These are phyloP conservation scores for Gossypium arboreum DNA, from an alignment of 345 rosid species.

Conservation along the genomic window DNA sequence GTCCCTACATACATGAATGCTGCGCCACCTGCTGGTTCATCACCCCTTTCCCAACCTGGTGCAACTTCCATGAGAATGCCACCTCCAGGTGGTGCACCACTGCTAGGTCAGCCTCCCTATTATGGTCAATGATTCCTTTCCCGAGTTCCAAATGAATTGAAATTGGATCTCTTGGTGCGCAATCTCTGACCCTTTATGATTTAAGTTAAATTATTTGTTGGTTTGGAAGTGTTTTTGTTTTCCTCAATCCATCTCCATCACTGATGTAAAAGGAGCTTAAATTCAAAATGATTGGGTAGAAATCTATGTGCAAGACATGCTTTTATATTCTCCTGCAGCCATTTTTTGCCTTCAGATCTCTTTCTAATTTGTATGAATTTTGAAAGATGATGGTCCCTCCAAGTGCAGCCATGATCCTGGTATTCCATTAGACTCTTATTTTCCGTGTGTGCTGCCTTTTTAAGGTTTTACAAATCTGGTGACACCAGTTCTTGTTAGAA, in stretches of 20 bases:
- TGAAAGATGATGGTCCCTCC: too few relatives aligned
- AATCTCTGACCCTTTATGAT: background rate
- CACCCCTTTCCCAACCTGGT: slow-evolving; percentile 32
- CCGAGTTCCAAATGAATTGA: background rate
- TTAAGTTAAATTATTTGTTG: background rate
- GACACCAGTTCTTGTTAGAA: too few relatives aligned
- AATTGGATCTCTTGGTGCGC: background rate
- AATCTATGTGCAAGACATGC: slow-evolving; percentile 9
- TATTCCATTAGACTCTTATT: too few relatives aligned
- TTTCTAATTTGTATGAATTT: background rate
- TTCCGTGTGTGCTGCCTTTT: too few relatives aligned
- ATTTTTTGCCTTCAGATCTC: background rate
- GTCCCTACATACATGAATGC: slow-evolving; percentile 27
- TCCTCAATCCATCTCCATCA: background rate
- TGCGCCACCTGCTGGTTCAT: slow-evolving; percentile 32
- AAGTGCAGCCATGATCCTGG: too few relatives aligned
- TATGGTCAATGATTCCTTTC: slow-evolving; percentile 27
- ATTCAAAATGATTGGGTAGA: slow-evolving; percentile 1
- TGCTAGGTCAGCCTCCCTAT: slow-evolving; percentile 38
- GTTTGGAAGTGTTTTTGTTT: background rate
- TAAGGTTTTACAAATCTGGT: too few relatives aligned
- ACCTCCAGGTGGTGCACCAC: slow-evolving; percentile 33
- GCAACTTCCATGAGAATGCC: slow-evolving; percentile 23
- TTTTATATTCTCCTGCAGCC: background rate
- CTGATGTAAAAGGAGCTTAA: slow-evolving; percentile 11